Percentiles rank a stretch among this genome's conserved stretches.
phyloP scores from a whole-genome alignment of 106 monocot genomes.

The Ottelia alismoides region DNA sequence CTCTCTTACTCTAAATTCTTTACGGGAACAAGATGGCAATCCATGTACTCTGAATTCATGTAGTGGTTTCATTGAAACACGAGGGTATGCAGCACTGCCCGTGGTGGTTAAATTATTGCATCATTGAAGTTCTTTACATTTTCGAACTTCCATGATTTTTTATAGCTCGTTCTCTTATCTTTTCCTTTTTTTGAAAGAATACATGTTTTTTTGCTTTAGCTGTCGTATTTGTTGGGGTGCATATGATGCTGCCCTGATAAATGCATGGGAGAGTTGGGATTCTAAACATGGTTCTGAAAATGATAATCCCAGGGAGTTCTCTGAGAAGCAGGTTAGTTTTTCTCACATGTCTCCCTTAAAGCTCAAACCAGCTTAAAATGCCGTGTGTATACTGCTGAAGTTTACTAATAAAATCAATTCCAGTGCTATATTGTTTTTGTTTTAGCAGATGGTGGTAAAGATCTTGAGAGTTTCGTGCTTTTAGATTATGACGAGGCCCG shows the following conservation, averaged over 20 bases:
- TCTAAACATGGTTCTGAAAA: constrained; percentile 70
- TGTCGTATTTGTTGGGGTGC: constrained; percentile 67
- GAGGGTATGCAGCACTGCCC: constrained; percentile 35
- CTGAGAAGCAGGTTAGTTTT: constrained; percentile 59
- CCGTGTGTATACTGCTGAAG: no score
- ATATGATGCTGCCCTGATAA: constrained; percentile 49
- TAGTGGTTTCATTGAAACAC: constrained; percentile 72
- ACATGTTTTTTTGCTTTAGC: constrained; percentile 16
- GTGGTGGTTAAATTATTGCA: neutral
- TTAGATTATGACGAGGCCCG: constrained; percentile 66
- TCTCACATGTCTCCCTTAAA: no score
- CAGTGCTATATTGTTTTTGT: constrained; percentile 89
- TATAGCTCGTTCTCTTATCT: constrained; percentile 1
- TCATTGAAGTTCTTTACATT: neutral
- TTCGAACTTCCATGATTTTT: neutral
- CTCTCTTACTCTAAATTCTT: constrained; percentile 67
- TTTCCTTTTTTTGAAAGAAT: constrained; percentile 1
- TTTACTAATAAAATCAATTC: constrained; percentile 6
- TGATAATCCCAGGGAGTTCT: constrained; percentile 84
- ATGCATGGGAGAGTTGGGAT: constrained; percentile 95
- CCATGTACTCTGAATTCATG: constrained; percentile 29
- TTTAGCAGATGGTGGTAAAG: constrained; percentile 88
- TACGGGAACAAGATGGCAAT: constrained; percentile 31
- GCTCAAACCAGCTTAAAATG: no score
- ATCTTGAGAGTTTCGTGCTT: constrained; percentile 91